Base-by-base conservation (phyloP, 352 stramenopile genomes). In the Pythium pectinolyticum region DNA sequence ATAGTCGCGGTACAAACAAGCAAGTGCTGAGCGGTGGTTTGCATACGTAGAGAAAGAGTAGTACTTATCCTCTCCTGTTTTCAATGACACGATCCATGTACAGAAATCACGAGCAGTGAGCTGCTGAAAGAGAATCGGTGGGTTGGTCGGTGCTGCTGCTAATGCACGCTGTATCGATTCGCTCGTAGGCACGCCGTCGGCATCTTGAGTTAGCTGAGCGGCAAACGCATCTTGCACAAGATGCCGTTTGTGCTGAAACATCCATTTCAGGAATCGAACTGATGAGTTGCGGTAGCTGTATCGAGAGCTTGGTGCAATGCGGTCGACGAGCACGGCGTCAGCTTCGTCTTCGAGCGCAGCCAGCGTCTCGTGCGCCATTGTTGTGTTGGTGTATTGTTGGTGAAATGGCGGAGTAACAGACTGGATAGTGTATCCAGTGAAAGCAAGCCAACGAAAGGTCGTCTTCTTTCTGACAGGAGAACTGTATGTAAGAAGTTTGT, bases 41-140 rank as follows among this genome's bases (percentile, higher is more conserved):
- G 34, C 45, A 25, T 66, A 72, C 0, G 54, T 68, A 11, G 59
- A 53, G 45, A 63, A 65, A 11, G 31, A 61, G 20, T 66, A 47
- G 28, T 61, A 61, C 6, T 20, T 25, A 12, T 54, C 63, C 39
- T 66, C 48, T 1, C 5, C 6, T 22, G 51, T 60, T 20, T 69
- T 69, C 55, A 63, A 47, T 9, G 56, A 69, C 5, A 69, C 2
- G 2, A 64, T 19, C 41, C 61, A 73, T 4, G 20, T 53, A 32
- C 66, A 49, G 9, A 69, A 68, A 25, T 58, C 39, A 17, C 51
- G 20, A 24, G 37, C 51, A 14, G 62, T 14, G 25, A 67, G 40
- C 12, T 19, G 31, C 15, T 68, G 41, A 43, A 73, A 66, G 15
- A 49, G 2, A 14, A 69, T 63, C 9, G 60, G 49, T 4, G 53